A percentile compares a stretch with the other conserved stretches of the same genome.
phyloP scores from a whole-genome alignment of 371 early-diverging fungal genomes.

The Parasitella parasitica region DNA sequence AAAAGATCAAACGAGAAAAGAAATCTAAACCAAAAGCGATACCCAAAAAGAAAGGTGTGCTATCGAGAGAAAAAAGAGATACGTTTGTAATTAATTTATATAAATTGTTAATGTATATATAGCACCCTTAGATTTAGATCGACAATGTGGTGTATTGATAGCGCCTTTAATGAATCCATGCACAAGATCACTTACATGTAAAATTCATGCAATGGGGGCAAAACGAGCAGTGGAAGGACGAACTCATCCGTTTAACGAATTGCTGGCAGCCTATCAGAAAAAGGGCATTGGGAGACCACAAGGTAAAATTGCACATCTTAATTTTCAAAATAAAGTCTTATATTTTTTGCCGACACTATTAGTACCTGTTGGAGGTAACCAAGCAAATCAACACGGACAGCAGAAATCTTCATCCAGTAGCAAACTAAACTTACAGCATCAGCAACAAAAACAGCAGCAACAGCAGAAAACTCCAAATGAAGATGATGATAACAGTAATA shows the following conservation, averaged over 20 bases:
- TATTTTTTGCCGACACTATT: not conserved
- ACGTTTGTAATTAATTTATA: not conserved
- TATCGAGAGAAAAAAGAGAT: not conserved
- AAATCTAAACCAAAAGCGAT: constrained; percentile 32
- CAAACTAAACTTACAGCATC: not conserved
- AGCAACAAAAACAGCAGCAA: constrained; percentile 4
- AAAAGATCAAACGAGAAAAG: constrained; percentile 38
- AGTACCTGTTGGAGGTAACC: constrained; percentile 4
- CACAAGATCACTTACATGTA: constrained; percentile 81
- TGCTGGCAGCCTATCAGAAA: constrained; percentile 70
- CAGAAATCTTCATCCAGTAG: not conserved
- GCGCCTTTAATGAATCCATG: constrained; percentile 63
- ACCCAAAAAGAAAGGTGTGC: constrained; percentile 25
- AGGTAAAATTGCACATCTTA: constrained; percentile 28
- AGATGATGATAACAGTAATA: constrained; percentile 11
- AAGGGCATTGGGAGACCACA: constrained; percentile 55
- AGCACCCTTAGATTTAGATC: constrained; percentile 77
- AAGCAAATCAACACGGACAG: not conserved
- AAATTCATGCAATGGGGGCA: constrained; percentile 82
- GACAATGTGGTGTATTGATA: constrained; percentile 76
- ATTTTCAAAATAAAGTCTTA: no score
- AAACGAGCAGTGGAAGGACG: constrained; percentile 79
- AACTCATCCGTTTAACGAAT: constrained; percentile 71
- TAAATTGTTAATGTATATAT: not conserved
- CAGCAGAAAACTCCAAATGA: constrained; percentile 4